phyloP scores from a whole-genome alignment of 192 early-diverging fungal genomes.

The Mortierella claussenii region DNA sequence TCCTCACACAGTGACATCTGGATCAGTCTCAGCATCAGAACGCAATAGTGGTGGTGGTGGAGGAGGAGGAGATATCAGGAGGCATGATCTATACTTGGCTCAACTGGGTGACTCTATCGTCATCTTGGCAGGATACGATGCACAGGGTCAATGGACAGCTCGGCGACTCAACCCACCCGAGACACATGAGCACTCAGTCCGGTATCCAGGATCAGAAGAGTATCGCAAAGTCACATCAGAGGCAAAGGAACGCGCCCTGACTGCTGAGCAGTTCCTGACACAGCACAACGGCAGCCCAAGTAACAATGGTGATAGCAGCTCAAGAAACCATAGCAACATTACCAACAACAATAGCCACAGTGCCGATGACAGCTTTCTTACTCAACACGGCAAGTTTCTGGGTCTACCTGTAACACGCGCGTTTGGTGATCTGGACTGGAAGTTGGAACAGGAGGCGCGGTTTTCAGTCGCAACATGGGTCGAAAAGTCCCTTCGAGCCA shows the following conservation, averaged over 20 bases:
- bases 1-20: constrained; percentile 9
- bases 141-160: constrained; percentile 27
- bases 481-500: constrained; percentile 16
- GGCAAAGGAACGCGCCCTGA: constrained; percentile 36
- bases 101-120: constrained; percentile 44
- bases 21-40: neutral
- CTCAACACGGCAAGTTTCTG: constrained; percentile 30
- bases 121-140: constrained; percentile 34
- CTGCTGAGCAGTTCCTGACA: constrained; percentile 34
- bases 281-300: constrained; percentile 9
- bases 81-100: constrained; percentile 35
- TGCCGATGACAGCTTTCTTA: constrained; percentile 27
- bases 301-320: neutral
- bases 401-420: constrained; percentile 40
- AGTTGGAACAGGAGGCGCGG: constrained; percentile 36
- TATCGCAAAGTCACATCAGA: constrained; percentile 34
- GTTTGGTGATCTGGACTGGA: constrained; percentile 50
- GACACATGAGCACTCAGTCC: constrained; percentile 44
- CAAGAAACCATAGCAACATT: no score
- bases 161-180: constrained; percentile 39
- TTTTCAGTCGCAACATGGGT: constrained; percentile 30
- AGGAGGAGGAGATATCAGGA: neutral
- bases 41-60: no score
- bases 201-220: constrained; percentile 37
- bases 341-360: neutral